Evolutionary conservation across 106 monocot genomes (phyloP).

Genomic region (Allium cepa): DNA sequence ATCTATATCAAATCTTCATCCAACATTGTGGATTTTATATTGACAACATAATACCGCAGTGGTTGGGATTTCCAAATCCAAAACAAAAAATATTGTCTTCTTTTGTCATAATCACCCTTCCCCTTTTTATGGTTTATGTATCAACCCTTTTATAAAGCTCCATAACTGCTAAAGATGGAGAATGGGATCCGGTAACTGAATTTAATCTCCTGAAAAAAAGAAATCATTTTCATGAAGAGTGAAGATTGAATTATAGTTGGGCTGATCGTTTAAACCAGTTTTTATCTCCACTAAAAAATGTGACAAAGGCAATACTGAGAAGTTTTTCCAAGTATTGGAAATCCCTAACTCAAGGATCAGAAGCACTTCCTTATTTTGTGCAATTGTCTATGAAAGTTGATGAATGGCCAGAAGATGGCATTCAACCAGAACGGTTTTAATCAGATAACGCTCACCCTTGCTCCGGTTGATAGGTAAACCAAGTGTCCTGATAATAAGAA

Average conservation of each 20-base stretch:
- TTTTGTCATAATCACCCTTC: conserved; percentile 79
- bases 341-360: conserved; percentile 83
- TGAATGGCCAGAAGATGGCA: conserved; percentile 91
- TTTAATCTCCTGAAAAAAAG: conserved; percentile 37
- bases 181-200: conserved; percentile 75
- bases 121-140: conserved; percentile 87
- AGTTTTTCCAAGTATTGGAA: conserved; percentile 76
- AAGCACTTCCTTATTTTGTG: conserved; percentile 91
- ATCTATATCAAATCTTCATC: conserved; percentile 91
- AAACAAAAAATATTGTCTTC: conserved; percentile 64
- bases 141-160: conserved; percentile 81
- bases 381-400: conserved; percentile 84
- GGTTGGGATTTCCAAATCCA: conserved; percentile 73
- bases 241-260: conserved; percentile 16
- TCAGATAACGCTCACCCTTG: too few relatives aligned
- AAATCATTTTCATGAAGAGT: conserved; percentile 23
- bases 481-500: too few relatives aligned
- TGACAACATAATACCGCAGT: conserved; percentile 31
- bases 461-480: too few relatives aligned
- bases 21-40: conserved; percentile 82
- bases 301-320: conserved; percentile 34
- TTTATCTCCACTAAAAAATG: conserved; percentile 35
- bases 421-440: conserved; percentile 63
- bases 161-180: conserved; percentile 94
- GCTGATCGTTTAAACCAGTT: conserved; percentile 26